Conservation (phyloP, 2,329 filamentous ascomycete genomes). For the Nemania sp. region DNA sequence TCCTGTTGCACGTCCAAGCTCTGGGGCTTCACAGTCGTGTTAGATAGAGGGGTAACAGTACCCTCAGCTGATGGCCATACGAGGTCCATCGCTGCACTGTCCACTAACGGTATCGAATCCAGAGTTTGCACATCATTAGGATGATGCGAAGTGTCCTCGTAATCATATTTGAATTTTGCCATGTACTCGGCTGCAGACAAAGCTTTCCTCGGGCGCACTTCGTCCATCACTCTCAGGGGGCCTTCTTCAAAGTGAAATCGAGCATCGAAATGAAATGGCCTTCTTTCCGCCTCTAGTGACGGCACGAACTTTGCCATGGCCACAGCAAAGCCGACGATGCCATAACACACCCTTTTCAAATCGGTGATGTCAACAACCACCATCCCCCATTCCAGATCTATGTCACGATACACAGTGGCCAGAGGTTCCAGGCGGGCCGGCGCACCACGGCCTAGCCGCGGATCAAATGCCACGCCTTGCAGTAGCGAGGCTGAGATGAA, state of each 20-base stretch:
- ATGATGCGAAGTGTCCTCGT: conserved; percentile 6
- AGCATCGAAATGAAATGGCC: not conserved
- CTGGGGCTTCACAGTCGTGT: not conserved
- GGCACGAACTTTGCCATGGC: conserved; percentile 31
- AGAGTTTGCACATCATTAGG: not conserved
- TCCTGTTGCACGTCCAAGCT: conserved; percentile 3
- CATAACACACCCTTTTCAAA: conserved; percentile 35
- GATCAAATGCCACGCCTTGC: conserved; percentile 37
- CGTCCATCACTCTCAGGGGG: conserved; percentile 35
- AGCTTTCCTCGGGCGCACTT: conserved; percentile 29
- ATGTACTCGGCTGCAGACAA: conserved; percentile 40
- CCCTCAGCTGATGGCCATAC: conserved; percentile 14
- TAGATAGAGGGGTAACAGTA: not conserved
- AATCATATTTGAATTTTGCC: conserved; percentile 31
- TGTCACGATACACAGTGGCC: conserved; percentile 42
- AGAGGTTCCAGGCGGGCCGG: conserved; percentile 38
- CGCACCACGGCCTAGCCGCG: conserved; percentile 15
- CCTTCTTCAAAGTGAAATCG: conserved; percentile 19
- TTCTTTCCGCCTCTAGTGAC: conserved; percentile 26
- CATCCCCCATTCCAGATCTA: conserved; percentile 42
- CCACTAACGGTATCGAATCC: not conserved
- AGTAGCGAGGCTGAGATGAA: conserved; percentile 41
- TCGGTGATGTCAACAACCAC: conserved; percentile 42
- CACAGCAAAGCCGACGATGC: conserved; percentile 42
- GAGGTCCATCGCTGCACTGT: not conserved